A percentile compares a stretch with the other conserved stretches of the same genome.
Conservation (phyloP, 768 basidiomycete genomes). For the Cystofilobasidium ferigula region DNA sequence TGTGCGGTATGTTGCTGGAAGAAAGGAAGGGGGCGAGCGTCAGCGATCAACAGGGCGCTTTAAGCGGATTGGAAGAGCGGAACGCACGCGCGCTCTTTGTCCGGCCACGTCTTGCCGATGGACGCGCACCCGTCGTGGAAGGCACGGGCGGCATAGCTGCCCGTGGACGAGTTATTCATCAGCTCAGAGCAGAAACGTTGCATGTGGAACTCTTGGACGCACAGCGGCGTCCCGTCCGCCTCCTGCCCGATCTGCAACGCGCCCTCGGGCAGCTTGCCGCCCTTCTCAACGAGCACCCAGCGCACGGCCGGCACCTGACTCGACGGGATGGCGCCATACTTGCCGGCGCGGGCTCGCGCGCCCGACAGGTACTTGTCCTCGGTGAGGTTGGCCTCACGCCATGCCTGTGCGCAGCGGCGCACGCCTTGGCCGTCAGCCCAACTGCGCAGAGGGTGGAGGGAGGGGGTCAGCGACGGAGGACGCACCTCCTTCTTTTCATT, state of each 20-base stretch:
- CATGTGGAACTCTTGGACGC: background rate
- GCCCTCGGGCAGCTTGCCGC: background rate
- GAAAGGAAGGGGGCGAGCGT: background rate
- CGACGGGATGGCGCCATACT: background rate
- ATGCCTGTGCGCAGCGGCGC: background rate
- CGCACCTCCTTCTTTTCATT: background rate
- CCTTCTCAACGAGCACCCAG: background rate
- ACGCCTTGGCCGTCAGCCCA: too few species aligned
- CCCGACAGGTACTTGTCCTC: background rate
- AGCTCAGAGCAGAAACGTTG: background rate
- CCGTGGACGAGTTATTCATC: background rate
- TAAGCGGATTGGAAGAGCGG: background rate
- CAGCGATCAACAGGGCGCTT: background rate
- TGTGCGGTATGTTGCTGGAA: background rate
- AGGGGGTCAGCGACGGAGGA: background rate
- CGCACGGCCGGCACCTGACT: background rate
- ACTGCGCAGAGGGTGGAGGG: too few species aligned
- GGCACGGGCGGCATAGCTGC: background rate
- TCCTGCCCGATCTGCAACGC: background rate
- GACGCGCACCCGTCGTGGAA: conserved; percentile 1
- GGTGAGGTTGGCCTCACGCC: background rate
- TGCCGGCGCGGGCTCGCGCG: background rate
- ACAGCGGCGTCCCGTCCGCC: background rate
- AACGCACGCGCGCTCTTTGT: background rate
- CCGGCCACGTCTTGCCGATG: background rate